phyloP scores from a whole-genome alignment of 2,329 filamentous ascomycete genomes.

The Nectriaceae sp. region DNA sequence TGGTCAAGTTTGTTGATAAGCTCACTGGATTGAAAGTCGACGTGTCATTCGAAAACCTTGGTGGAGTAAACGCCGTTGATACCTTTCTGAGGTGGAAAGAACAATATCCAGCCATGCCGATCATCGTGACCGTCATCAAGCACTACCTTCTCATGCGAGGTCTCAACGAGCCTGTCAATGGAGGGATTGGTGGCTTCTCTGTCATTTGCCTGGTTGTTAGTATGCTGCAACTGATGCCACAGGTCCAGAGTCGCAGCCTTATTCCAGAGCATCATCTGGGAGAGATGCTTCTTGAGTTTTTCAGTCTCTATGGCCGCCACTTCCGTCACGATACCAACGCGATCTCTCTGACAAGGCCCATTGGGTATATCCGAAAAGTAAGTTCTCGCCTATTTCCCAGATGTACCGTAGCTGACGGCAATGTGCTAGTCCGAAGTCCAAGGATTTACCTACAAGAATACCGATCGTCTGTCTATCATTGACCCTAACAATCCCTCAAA shows the following conservation, averaged over 20 bases:
- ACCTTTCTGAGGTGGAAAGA: conserved; percentile 82
- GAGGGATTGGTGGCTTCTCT: conserved; percentile 90
- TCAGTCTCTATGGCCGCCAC: conserved; percentile 83
- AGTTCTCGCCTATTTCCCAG: conserved; percentile 20
- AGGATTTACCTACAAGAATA: conserved; percentile 57
- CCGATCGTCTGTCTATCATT: conserved; percentile 77
- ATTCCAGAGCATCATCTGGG: conserved; percentile 70
- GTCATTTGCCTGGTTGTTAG: conserved; percentile 92
- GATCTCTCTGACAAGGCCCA: conserved; percentile 73
- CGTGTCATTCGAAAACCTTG: conserved; percentile 90
- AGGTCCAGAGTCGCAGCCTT: conserved; percentile 62
- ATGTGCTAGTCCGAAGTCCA: conserved; percentile 44
- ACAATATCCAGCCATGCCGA: conserved; percentile 81
- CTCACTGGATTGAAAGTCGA: conserved; percentile 82
- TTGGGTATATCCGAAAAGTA: conserved; percentile 75
- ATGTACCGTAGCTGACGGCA: conserved; percentile 2
- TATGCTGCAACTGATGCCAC: conserved; percentile 79
- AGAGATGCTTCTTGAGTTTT: conserved; percentile 81
- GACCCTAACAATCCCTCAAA: conserved; percentile 86
- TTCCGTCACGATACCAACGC: conserved; percentile 72
- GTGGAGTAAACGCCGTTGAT: conserved; percentile 75
- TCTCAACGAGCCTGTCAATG: conserved; percentile 87
- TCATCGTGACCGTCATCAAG: conserved; percentile 85
- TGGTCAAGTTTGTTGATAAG: conserved; percentile 87
- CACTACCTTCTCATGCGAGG: conserved; percentile 89